Evolutionary conservation across 2,329 filamentous ascomycete genomes (phyloP).

Genomic region (Apiospora koreana): DNA sequence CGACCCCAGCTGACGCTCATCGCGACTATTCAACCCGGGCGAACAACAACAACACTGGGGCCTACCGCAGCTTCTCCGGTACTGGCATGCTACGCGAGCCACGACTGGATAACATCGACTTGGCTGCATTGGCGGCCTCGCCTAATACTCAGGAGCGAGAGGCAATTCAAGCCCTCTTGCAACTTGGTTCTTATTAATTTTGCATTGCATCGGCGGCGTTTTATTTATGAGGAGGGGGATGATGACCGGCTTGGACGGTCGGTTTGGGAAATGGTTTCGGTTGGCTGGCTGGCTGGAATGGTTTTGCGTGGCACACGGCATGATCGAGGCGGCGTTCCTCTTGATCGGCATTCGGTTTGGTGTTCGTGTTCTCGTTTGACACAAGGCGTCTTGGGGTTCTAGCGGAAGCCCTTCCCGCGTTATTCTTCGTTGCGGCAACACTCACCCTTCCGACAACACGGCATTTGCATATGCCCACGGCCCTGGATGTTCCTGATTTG

Average conservation of each 20-base stretch:
- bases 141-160: constrained; percentile 76
- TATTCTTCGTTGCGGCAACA: constrained; percentile 20
- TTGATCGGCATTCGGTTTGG: constrained; percentile 25
- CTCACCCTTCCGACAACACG: constrained; percentile 17
- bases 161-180: constrained; percentile 77
- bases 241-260: constrained; percentile 20
- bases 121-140: constrained; percentile 51
- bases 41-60: constrained; percentile 48
- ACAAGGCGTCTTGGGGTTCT: constrained; percentile 25
- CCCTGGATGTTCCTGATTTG: constrained; percentile 22
- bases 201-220: constrained; percentile 57
- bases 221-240: constrained; percentile 23
- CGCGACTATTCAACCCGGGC: constrained; percentile 51
- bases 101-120: constrained; percentile 52
- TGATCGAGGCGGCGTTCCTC: constrained; percentile 30
- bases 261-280: constrained; percentile 22
- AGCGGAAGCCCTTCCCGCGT: not conserved
- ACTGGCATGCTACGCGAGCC: constrained; percentile 56
- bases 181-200: constrained; percentile 76
- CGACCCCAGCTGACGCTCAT: constrained; percentile 56
- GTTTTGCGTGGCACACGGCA: constrained; percentile 26
- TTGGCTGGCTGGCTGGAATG: constrained; percentile 27
- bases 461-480: constrained; percentile 28
- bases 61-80: constrained; percentile 51
- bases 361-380: constrained; percentile 25